These are phyloP conservation scores for Spizellomyces punctatus DNA, from an alignment of 192 early-diverging fungal species.

Conservation along the genomic window DNA sequence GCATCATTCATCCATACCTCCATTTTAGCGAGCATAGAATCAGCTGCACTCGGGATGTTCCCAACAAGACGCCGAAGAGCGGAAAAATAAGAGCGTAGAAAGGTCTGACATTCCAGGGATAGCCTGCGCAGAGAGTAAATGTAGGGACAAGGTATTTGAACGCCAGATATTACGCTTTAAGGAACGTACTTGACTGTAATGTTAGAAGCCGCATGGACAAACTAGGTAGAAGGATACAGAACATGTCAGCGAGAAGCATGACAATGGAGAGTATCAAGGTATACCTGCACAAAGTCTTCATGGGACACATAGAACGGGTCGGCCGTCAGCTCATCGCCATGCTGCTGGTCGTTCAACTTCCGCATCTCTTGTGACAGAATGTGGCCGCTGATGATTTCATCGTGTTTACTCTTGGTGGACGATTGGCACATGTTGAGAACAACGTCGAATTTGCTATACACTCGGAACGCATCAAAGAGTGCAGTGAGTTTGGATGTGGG, in stretches of 20 bases:
- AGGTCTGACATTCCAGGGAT: conserved; percentile 15
- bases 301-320: conserved; percentile 3
- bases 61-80: conserved; percentile 12
- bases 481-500: too few relatives aligned
- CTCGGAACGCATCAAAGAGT: not conserved
- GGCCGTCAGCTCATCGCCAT: not conserved
- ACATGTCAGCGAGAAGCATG: not conserved
- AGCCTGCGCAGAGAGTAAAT: not conserved
- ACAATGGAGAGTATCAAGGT: not conserved
- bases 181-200: conserved; percentile 17
- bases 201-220: conserved; percentile 13
- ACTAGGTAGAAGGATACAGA: not conserved
- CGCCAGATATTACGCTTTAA: not conserved
- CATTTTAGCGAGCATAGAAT: conserved; percentile 20
- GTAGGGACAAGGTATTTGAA: not conserved
- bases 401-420: not conserved
- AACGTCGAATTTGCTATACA: conserved; percentile 21
- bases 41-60: not conserved
- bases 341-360: too few relatives aligned
- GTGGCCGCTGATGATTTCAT: conserved; percentile 3
- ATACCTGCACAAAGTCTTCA: conserved; percentile 18
- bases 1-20: not conserved
- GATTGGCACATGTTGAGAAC: conserved; percentile 5
- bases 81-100: conserved; percentile 20
- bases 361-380: conserved; percentile 6